Conservation (phyloP, 179 eudicot species). For the Beta macrorhiza region DNA sequence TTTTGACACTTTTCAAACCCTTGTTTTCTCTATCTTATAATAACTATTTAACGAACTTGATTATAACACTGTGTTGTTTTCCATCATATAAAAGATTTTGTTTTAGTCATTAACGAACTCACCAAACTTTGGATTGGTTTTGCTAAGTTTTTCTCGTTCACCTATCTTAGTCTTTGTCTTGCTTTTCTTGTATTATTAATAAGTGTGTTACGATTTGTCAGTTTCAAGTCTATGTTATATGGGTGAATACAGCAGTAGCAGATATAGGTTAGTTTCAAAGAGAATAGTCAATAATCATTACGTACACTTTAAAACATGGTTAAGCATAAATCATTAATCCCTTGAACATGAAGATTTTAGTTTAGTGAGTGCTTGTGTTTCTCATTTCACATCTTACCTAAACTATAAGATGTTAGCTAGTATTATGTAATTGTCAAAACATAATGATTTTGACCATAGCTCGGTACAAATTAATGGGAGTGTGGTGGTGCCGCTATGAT, state of each 20-base stretch:
- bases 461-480: background rate
- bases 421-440: background rate
- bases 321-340: constrained; percentile 12
- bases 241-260: background rate
- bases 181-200: background rate
- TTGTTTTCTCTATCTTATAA: background rate
- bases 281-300: constrained; percentile 3
- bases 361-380: background rate
- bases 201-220: constrained; percentile 11
- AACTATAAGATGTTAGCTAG: background rate
- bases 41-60: constrained; percentile 15
- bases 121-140: constrained; percentile 21
- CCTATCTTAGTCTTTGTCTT: constrained; percentile 26
- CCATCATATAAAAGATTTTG: background rate
- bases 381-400: constrained; percentile 15
- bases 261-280: constrained; percentile 22
- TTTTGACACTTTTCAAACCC: constrained; percentile 17
- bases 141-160: constrained; percentile 17
- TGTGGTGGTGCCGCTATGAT: background rate
- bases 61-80: constrained; percentile 7
- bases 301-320: constrained; percentile 10
- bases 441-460: background rate
- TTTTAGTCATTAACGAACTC: constrained; percentile 38
- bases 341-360: constrained; percentile 9
- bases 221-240: background rate